A percentile compares a stretch with the other conserved stretches of the same genome.
Evolutionary conservation across 768 basidiomycete species (phyloP).

Genomic region (Phaeolepiota aurea): DNA sequence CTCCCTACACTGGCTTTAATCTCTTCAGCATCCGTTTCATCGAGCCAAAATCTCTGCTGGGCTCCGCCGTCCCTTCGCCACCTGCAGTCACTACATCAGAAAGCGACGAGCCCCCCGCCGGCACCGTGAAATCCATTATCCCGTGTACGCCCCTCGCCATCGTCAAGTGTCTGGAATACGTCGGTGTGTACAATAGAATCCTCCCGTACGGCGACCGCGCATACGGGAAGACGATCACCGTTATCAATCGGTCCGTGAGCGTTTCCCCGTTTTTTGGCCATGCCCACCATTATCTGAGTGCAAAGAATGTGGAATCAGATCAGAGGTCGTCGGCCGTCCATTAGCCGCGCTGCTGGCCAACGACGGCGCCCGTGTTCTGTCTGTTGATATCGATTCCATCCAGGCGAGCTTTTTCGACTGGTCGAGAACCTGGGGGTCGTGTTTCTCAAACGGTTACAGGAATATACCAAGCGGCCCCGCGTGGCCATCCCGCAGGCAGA

Average conservation of each 20-base stretch:
- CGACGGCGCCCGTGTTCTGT: slow-evolving; percentile 93
- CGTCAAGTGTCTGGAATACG: slow-evolving; percentile 88
- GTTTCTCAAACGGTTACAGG: slow-evolving; percentile 25
- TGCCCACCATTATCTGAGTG: neutral
- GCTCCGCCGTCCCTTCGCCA: slow-evolving; percentile 33
- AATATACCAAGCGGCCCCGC: slow-evolving; percentile 89
- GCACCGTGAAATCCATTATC: slow-evolving; percentile 91
- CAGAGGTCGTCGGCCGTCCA: slow-evolving; percentile 95
- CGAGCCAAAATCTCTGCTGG: slow-evolving; percentile 60
- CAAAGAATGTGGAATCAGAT: slow-evolving; percentile 35
- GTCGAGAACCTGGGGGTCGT: neutral
- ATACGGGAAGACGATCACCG: slow-evolving; percentile 86
- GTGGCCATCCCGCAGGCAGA: slow-evolving; percentile 17
- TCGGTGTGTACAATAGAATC: slow-evolving; percentile 89
- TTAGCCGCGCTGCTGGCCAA: slow-evolving; percentile 94
- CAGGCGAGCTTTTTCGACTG: slow-evolving; percentile 32
- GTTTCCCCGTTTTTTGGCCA: slow-evolving; percentile 1
- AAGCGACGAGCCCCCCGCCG: slow-evolving; percentile 63
- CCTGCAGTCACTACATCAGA: slow-evolving; percentile 20
- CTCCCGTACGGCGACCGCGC: slow-evolving; percentile 93
- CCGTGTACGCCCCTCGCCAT: slow-evolving; percentile 97
- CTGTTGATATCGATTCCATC: slow-evolving; percentile 91
- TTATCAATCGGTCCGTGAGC: slow-evolving; percentile 83
- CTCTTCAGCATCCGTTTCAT: slow-evolving; percentile 81
- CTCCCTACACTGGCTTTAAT: neutral